A percentile compares a stretch with the other conserved stretches of the same genome.
Evolutionary conservation across 2,329 filamentous ascomycete species (phyloP).

Genomic region (Xylaria sp.): DNA sequence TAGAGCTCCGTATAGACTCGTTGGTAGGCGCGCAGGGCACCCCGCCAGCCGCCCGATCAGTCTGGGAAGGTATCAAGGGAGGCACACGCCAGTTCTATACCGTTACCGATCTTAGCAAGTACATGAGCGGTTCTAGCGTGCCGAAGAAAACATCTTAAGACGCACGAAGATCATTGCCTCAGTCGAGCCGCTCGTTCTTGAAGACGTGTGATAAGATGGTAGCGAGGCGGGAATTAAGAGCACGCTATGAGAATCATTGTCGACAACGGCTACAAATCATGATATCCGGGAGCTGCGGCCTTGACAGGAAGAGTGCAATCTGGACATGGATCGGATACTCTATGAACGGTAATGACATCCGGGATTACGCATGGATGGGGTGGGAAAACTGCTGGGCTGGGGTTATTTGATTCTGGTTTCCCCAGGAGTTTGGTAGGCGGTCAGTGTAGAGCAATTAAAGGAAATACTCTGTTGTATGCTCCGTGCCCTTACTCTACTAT

Average conservation of each 20-base stretch:
- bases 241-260: conserved; percentile 11
- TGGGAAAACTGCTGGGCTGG: conserved; percentile 29
- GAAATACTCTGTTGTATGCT: conserved; percentile 11
- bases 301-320: conserved; percentile 13
- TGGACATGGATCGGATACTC: conserved; percentile 13
- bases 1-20: conserved; percentile 81
- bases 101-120: conserved; percentile 80
- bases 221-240: conserved; percentile 30
- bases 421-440: conserved; percentile 39
- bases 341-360: conserved; percentile 19
- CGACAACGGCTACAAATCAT: conserved; percentile 6
- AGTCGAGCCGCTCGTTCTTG: conserved; percentile 30
- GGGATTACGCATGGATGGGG: conserved; percentile 28
- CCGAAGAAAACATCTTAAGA: conserved; percentile 74
- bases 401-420: conserved; percentile 34
- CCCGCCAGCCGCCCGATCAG: conserved; percentile 80
- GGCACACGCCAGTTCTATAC: conserved; percentile 79
- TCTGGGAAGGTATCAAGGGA: conserved; percentile 84
- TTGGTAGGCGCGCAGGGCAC: conserved; percentile 87
- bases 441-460: conserved; percentile 33
- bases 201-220: conserved; percentile 42
- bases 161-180: conserved; percentile 10
- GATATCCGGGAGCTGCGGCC: conserved; percentile 7
- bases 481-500: neutral
- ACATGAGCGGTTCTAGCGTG: conserved; percentile 68